phyloP scores from a whole-genome alignment of 1,139 yeast genomes.

The Arxiozyma slooffiae region DNA sequence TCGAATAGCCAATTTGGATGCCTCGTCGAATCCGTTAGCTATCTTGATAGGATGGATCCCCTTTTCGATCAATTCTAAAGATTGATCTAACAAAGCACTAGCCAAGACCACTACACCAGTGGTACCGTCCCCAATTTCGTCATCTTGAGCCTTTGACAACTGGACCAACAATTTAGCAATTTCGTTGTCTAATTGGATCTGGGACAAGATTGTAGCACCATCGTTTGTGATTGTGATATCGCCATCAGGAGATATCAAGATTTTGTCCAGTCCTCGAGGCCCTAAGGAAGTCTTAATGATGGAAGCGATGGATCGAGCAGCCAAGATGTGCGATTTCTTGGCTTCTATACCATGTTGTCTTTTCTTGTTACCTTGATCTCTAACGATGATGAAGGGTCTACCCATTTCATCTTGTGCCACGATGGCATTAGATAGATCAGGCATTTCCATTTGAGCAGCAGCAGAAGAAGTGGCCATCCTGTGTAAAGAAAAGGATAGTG shows the following conservation, averaged over 20 bases:
- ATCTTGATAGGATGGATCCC: constrained; percentile 96
- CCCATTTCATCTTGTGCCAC: constrained; percentile 99
- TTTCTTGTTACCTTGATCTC: constrained; percentile 92
- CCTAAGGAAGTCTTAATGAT: constrained; percentile 90
- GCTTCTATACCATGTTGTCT: constrained; percentile 93
- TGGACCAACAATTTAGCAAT: constrained; percentile 93
- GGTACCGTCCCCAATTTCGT: constrained; percentile 98
- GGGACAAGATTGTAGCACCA: constrained; percentile 93
- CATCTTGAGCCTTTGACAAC: constrained; percentile 91
- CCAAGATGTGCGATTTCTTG: constrained; percentile 85
- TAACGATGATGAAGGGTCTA: constrained; percentile 92
- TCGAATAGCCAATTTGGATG: constrained; percentile 79
- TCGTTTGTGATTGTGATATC: constrained; percentile 97
- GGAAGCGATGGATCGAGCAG: constrained; percentile 91
- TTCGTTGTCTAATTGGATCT: constrained; percentile 93
- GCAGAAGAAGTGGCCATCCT: constrained; percentile 11
- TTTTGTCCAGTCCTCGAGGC: constrained; percentile 96
- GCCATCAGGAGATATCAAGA: constrained; percentile 86
- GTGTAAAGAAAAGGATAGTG: not conserved
- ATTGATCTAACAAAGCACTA: constrained; percentile 88
- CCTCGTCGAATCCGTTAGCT: constrained; percentile 96
- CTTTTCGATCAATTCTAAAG: constrained; percentile 84
- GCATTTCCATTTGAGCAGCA: constrained; percentile 53
- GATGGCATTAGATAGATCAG: constrained; percentile 93
- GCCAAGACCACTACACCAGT: constrained; percentile 98